Base-by-base conservation (phyloP, 2,329 filamentous ascomycete genomes). In the Colletotrichum gigasporum region DNA sequence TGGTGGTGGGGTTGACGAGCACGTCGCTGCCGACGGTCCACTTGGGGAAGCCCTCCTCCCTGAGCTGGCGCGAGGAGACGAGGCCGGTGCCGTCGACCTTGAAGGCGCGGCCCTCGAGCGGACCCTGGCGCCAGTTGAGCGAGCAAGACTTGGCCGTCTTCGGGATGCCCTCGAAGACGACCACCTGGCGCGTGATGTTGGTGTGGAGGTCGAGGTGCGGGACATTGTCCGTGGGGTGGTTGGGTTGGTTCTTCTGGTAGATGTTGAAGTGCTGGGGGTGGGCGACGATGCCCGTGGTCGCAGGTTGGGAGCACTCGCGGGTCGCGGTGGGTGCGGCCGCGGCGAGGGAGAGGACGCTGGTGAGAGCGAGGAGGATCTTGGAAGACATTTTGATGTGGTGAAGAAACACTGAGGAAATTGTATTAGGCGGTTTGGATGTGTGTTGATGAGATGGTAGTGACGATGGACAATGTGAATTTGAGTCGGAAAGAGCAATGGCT, bases 31-130 rank as follows among this genome's bases (percentile, higher is more conserved):
- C 56, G 4, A 1, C 34, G 16, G 24, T 47, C 57, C 57, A 61
- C 14, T 30, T 39, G 3, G 57, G 57, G 41, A 61, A 61, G 22
- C 50, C 57, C 18, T 61, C 57, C 50, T 48, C 6, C 41, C 41
- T 47, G 7, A 61, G 50, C 32, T 61, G 57, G 24, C 57, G 57
- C 24, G 57, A 61, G 39, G 57, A 61, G 24, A 61, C 50, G 14
- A 72, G 60, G 2, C 73, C 76, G 34, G 68, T 72, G 28, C 70
- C 70, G 12, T 71, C 67, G 62, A 79, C 77, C 62, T 73, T 73
- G 63, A 81, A 78, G 50, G 72, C 73, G 63, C 75, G 79, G 39
- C 76, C 73, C 56, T 71, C 75, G 58, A 69, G 74, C 7, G 73
- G 74, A 7, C 76, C 79, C 9, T 78, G 76, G 2, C 47, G 47